Percentiles rank a stretch among this genome's conserved stretches.
These are phyloP conservation scores for Fusarium albosuccineum DNA, from an alignment of 2,329 filamentous ascomycete species.

Conservation along the genomic window DNA sequence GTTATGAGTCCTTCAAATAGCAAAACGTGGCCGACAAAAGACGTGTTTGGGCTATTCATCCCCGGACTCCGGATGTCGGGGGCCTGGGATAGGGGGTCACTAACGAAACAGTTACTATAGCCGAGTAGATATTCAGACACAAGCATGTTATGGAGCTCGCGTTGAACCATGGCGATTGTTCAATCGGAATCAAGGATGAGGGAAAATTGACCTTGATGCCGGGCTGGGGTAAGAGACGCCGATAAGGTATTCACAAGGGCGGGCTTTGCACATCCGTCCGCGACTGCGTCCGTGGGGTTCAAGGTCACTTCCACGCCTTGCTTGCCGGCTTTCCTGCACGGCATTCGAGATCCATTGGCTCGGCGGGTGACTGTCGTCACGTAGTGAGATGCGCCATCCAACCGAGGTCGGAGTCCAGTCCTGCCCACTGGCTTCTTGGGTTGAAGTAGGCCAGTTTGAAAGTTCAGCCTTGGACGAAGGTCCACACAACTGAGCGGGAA, in stretches of 20 bases:
- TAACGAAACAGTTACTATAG: conserved; percentile 4
- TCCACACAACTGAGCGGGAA: background rate
- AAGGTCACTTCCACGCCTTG: background rate
- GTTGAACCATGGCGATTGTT: conserved; percentile 22
- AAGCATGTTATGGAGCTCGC: conserved; percentile 4
- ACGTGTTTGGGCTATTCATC: background rate
- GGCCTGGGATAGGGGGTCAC: conserved; percentile 1
- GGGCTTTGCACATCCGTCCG: background rate
- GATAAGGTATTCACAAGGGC: conserved; percentile 9
- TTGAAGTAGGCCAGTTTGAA: background rate
- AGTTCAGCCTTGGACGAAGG: background rate
- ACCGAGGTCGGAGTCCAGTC: conserved; percentile 1
- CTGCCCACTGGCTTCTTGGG: background rate
- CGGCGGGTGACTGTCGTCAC: background rate
- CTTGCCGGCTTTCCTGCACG: background rate
- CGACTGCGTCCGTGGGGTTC: background rate
- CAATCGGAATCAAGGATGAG: background rate
- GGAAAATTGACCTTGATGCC: background rate
- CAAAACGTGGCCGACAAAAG: background rate
- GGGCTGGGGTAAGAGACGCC: conserved; percentile 3
- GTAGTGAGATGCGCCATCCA: background rate
- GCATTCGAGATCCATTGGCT: background rate
- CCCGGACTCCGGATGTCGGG: conserved; percentile 8
- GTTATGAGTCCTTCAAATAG: background rate
- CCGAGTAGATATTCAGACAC: conserved; percentile 21